A percentile compares a stretch with the other conserved stretches of the same genome.
phyloP scores from a whole-genome alignment of 176 grass and related monocot species.

The Rhynchospora tenuis region DNA sequence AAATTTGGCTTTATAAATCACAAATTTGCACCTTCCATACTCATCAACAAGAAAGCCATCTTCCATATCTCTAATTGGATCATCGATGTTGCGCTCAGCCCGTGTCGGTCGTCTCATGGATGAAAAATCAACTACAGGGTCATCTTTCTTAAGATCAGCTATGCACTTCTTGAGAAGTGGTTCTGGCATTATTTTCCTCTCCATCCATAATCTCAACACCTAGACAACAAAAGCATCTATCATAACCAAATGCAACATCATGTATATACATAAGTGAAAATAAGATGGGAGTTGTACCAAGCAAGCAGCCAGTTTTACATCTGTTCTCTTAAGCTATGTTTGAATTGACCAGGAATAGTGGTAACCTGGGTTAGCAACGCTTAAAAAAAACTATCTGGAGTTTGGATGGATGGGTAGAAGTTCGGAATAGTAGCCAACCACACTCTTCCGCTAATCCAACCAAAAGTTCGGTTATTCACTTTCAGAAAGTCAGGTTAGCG shows the following conservation, averaged over 20 bases:
- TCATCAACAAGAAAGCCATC: constrained; percentile 90
- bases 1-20: constrained; percentile 17
- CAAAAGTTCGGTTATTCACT: too few relatives aligned
- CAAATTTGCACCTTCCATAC: constrained; percentile 81
- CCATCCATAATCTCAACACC: constrained; percentile 95
- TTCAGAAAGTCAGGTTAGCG: too few relatives aligned
- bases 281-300: neutral
- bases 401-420: too few relatives aligned
- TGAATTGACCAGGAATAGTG: too few relatives aligned
- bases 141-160: constrained; percentile 73
- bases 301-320: neutral
- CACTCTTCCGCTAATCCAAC: too few relatives aligned
- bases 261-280: neutral
- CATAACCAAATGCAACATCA: neutral
- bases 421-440: too few relatives aligned
- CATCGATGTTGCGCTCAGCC: constrained; percentile 89
- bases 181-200: constrained; percentile 98
- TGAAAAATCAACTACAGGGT: constrained; percentile 38
- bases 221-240: constrained; percentile 27
- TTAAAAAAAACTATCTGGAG: too few relatives aligned
- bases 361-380: too few relatives aligned
- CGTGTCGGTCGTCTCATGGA: constrained; percentile 52
- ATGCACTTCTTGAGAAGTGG: constrained; percentile 54
- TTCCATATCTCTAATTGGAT: constrained; percentile 97
- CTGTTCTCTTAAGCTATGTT: neutral